Base-by-base conservation (phyloP, 768 basidiomycete genomes). In the Candolleomyces aberdarensis region DNA sequence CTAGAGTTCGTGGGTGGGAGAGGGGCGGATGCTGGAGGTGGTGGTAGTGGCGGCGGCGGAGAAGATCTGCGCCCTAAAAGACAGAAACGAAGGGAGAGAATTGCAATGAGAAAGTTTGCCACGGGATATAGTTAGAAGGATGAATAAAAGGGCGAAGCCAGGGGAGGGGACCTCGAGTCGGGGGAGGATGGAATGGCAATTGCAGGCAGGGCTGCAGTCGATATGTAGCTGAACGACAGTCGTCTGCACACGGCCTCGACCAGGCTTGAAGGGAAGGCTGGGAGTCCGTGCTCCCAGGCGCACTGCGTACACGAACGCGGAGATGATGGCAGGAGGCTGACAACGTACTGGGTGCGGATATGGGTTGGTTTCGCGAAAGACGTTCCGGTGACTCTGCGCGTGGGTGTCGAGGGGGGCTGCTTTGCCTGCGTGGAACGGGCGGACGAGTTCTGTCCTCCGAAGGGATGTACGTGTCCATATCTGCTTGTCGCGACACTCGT, bases 271-370 rank as follows among this genome's bases (percentile, higher is more conserved):
- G 39, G 20, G 22, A 40, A 50, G 36, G 51, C 53, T 54, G 64
- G 55, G 55, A 62, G 32, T 56, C 58, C 61, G 52, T 26, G 56
- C 50, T 58, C 55, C 20, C 46, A n/a, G 31, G 36, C 47, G 59
- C 39, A 55, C 59, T 57, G 65, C 65, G 71, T 70, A 71, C 61
- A 74, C 67, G 75, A 54, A n/a, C 52, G 52, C 73, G 70, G 62
- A 68, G 65, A 63, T 62, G 72, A 72, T 65, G 75, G 71, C 66
- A 80, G 73, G 80, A 83, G 78, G 82, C 80, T 76, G 81, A 84
- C 75, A 84, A 85, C 83, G 84, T 85, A 85, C 84, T 85, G 72
- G 78, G 71, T 76, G 78, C 65, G 67, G 76, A 70, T 72, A 74
- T 72, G 62, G 54, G 46, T 36, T 46, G 67, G 72, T 36, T 36